These are phyloP conservation scores for Pyrenophora teres DNA, from an alignment of 2,329 filamentous ascomycete genomes.

Conservation along the genomic window DNA sequence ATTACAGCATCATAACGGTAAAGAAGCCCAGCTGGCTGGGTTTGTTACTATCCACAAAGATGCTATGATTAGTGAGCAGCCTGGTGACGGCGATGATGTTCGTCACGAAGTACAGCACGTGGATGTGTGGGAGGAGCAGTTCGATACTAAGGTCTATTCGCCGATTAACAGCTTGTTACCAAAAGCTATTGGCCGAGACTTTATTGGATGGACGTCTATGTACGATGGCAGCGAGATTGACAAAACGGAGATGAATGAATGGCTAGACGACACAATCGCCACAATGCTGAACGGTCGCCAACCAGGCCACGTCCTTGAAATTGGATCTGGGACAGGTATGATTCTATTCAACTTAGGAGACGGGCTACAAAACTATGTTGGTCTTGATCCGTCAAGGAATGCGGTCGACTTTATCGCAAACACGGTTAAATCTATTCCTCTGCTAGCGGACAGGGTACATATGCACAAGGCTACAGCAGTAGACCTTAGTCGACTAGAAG, in stretches of 20 bases:
- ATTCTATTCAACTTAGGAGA: slow-evolving; percentile 6
- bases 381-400: slow-evolving; percentile 8
- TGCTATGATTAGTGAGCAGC: neutral
- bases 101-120: neutral
- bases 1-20: neutral
- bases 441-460: slow-evolving; percentile 2
- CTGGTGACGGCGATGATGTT: neutral
- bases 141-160: slow-evolving; percentile 6
- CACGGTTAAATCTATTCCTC: no score
- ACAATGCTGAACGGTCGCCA: no score
- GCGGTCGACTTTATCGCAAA: slow-evolving; percentile 5
- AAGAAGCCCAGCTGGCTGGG: neutral
- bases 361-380: slow-evolving; percentile 4
- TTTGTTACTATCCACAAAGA: slow-evolving; percentile 1
- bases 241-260: slow-evolving; percentile 17
- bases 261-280: slow-evolving; percentile 1
- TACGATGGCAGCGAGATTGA: slow-evolving; percentile 12
- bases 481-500: neutral
- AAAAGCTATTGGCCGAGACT: slow-evolving; percentile 10
- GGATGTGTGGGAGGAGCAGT: slow-evolving; percentile 8
- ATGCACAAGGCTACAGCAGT: slow-evolving; percentile 2
- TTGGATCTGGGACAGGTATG: no score
- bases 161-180: neutral
- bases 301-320: no score
- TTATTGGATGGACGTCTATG: slow-evolving; percentile 16